These are phyloP conservation scores for Pseudogymnoascus sp. DNA, from an alignment of 2,329 filamentous ascomycete genomes.

Conservation along the genomic window DNA sequence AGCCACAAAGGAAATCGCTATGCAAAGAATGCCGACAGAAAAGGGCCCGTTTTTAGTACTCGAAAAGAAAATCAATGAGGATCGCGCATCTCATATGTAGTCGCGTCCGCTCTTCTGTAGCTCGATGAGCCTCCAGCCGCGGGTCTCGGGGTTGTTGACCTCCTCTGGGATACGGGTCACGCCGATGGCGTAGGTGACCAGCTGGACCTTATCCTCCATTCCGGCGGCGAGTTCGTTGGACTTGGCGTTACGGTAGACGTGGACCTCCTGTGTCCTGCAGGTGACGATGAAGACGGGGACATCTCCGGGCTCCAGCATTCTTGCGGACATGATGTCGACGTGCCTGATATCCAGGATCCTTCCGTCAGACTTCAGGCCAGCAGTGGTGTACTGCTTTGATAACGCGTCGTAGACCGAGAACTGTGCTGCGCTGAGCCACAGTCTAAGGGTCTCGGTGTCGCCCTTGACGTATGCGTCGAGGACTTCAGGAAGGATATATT, in stretches of 20 bases:
- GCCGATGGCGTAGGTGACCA: constrained; percentile 96
- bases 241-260: constrained; percentile 92
- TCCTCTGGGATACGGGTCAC: constrained; percentile 91
- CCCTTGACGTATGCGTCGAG: constrained; percentile 97
- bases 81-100: constrained; percentile 50
- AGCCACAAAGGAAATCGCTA: constrained; percentile 8
- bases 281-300: constrained; percentile 96
- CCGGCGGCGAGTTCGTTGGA: constrained; percentile 81
- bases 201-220: constrained; percentile 98
- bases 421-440: constrained; percentile 94
- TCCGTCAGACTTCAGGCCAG: constrained; percentile 88
- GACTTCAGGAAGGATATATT: constrained; percentile 96
- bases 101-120: constrained; percentile 97
- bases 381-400: constrained; percentile 89
- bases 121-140: constrained; percentile 95
- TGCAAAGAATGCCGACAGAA: background rate
- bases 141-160: constrained; percentile 91
- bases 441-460: constrained; percentile 78
- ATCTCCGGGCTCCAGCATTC: constrained; percentile 76
- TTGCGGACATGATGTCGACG: constrained; percentile 76
- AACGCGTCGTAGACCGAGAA: constrained; percentile 96
- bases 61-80: background rate
- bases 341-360: constrained; percentile 91
- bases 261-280: constrained; percentile 92
- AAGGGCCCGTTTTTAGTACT: background rate